Percentiles rank a stretch among this genome's conserved stretches.
Evolutionary conservation across 2,329 filamentous ascomycete species (phyloP).

Genomic region (Aspergillus sp.): DNA sequence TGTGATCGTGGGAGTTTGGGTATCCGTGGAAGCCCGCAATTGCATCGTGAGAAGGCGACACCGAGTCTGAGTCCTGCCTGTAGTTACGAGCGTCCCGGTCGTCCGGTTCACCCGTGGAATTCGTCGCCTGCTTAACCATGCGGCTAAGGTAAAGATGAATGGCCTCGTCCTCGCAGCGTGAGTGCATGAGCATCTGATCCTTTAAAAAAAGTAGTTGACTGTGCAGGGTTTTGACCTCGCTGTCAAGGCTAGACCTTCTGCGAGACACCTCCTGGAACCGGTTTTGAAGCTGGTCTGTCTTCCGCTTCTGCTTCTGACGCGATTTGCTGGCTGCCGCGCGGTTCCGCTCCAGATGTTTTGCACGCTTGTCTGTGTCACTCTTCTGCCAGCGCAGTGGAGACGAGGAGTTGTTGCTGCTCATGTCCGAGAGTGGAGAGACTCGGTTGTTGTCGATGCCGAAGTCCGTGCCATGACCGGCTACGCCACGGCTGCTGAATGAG

Average conservation of each 20-base stretch:
- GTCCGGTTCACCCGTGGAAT: background rate
- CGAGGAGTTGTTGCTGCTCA: constrained; percentile 1
- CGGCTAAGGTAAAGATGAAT: constrained; percentile 38
- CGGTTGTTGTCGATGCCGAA: background rate
- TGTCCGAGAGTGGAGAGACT: background rate
- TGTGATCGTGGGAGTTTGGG: background rate
- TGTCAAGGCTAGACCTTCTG: constrained; percentile 31
- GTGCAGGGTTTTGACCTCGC: constrained; percentile 37
- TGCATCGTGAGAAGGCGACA: background rate
- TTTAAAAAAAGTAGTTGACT: constrained; percentile 40
- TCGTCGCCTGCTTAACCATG: constrained; percentile 38
- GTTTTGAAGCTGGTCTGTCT: constrained; percentile 52
- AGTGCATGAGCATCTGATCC: constrained; percentile 41
- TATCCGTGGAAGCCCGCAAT: background rate
- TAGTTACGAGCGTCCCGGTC: background rate
- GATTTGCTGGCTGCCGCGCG: constrained; percentile 61
- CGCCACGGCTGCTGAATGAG: background rate
- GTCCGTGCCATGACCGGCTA: background rate
- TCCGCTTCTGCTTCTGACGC: constrained; percentile 62
- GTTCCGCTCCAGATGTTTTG: constrained; percentile 59
- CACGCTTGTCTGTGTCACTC: constrained; percentile 36
- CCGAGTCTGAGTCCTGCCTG: background rate
- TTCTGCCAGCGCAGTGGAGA: background rate
- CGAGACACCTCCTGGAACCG: constrained; percentile 36
- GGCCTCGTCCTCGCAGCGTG: constrained; percentile 38